Percentiles rank a stretch among this genome's conserved stretches.
These are phyloP conservation scores for Rhodofomes roseus DNA, from an alignment of 1,284 basidiomycete species.

Conservation along the genomic window DNA sequence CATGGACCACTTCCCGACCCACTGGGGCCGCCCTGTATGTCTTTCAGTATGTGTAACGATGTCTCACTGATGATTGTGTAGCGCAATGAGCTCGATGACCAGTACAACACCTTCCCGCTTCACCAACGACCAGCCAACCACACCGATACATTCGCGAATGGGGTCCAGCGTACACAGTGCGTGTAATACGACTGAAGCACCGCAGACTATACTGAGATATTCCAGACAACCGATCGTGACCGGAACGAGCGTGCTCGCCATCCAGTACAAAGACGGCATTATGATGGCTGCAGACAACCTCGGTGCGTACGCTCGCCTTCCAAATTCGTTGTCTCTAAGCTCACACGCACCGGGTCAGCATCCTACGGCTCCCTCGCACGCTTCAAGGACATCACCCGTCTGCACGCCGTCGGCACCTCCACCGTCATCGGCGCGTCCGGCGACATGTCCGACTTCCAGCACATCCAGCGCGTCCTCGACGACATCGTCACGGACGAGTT, in stretches of 20 bases:
- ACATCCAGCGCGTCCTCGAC: constrained; percentile 79
- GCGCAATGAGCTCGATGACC: constrained; percentile 72
- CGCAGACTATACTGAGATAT: background rate
- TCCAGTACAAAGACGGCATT: constrained; percentile 94
- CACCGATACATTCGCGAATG: constrained; percentile 56
- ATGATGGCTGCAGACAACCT: constrained; percentile 99
- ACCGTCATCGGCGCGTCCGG: constrained; percentile 92
- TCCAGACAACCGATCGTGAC: constrained; percentile 91
- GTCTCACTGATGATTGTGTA: constrained; percentile 25
- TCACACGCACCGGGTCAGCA: constrained; percentile 44
- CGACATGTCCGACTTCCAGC: constrained; percentile 98
- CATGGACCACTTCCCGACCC: constrained; percentile 81
- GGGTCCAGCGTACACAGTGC: constrained; percentile 76
- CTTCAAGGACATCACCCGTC: constrained; percentile 92
- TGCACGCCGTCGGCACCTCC: constrained; percentile 79
- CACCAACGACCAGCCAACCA: constrained; percentile 52
- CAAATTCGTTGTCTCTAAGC: constrained; percentile 4
- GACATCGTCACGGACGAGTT: constrained; percentile 77
- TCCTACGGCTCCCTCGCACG: constrained; percentile 97
- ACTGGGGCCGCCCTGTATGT: constrained; percentile 76
- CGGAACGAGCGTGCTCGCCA: constrained; percentile 91
- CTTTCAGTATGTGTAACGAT: background rate
- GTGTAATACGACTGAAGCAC: constrained; percentile 21
- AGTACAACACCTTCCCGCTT: constrained; percentile 72
- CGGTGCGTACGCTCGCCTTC: constrained; percentile 42